Evolutionary conservation across 2,329 filamentous ascomycete genomes (phyloP).

Genomic region (Claviceps purpurea): DNA sequence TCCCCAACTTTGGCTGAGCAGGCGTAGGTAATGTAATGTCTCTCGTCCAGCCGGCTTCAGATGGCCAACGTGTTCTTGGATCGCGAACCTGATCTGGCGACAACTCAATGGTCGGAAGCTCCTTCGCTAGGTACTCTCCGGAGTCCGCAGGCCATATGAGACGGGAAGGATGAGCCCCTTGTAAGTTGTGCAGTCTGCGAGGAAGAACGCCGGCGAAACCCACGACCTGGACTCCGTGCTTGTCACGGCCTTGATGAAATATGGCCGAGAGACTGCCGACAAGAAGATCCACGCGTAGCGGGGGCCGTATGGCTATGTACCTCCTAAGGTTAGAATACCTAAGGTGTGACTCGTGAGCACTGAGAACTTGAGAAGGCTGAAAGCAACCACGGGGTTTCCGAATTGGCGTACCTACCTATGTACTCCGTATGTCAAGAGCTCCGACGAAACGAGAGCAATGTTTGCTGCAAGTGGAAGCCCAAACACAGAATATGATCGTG

Average conservation of each 20-base stretch:
- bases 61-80: too few relatives aligned
- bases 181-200: background rate
- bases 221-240: background rate
- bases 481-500: background rate
- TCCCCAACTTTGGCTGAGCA: too few relatives aligned
- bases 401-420: too few relatives aligned
- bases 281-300: slow-evolving; percentile 3
- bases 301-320: background rate
- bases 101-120: background rate
- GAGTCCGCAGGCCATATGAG: background rate
- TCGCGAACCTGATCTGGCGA: too few relatives aligned
- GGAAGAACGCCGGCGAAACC: background rate
- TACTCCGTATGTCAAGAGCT: too few relatives aligned
- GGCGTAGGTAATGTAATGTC: too few relatives aligned
- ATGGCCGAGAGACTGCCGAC: slow-evolving; percentile 8
- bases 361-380: too few relatives aligned
- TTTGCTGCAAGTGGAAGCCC: background rate
- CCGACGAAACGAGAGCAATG: too few relatives aligned
- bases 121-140: background rate
- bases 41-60: too few relatives aligned
- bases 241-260: slow-evolving; percentile 1
- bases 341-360: too few relatives aligned
- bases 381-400: too few relatives aligned
- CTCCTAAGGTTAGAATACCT: background rate
- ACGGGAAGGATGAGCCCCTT: background rate